A percentile compares a stretch with the other conserved stretches of the same genome.
phyloP scores from a whole-genome alignment of 2,329 filamentous ascomycete species.

The Fusarium praegraminearum region DNA sequence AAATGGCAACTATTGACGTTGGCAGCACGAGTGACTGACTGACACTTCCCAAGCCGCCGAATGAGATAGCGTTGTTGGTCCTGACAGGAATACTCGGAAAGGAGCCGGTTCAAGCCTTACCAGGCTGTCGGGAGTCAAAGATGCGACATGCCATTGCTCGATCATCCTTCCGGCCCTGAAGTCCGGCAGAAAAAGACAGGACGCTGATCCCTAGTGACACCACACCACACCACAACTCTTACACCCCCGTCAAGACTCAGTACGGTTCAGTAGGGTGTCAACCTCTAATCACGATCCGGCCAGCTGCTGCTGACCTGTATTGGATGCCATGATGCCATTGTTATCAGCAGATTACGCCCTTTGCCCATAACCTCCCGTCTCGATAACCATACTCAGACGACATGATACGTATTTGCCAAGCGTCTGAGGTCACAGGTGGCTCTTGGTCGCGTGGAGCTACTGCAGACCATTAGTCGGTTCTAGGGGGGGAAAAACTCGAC shows the following conservation, averaged over 20 bases:
- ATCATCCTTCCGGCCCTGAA: conserved; percentile 30
- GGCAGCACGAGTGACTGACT: conserved; percentile 8
- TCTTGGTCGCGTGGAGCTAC: neutral
- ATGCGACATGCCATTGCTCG: conserved; percentile 22
- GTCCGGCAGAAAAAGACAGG: conserved; percentile 20
- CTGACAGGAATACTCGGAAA: conserved; percentile 20
- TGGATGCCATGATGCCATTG: conserved; percentile 25
- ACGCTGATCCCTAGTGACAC: conserved; percentile 16
- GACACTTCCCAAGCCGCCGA: conserved; percentile 12
- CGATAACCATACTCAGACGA: neutral
- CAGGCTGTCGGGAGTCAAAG: conserved; percentile 44
- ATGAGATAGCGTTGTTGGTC: conserved; percentile 16
- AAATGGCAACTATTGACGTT: conserved; percentile 16
- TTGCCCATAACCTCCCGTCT: neutral
- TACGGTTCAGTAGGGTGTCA: neutral
- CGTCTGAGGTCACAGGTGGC: neutral
- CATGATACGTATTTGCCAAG: neutral
- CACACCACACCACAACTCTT: conserved; percentile 31
- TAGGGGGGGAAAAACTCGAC: neutral
- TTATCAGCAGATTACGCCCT: conserved; percentile 6
- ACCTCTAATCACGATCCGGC: conserved; percentile 38
- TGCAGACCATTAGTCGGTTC: neutral
- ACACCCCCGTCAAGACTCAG: neutral
- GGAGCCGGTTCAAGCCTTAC: conserved; percentile 39
- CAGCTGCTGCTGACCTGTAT: conserved; percentile 11